These are phyloP conservation scores for Wickerhamiella kurtzmanii DNA, from an alignment of 805 yeast species.

Conservation along the genomic window DNA sequence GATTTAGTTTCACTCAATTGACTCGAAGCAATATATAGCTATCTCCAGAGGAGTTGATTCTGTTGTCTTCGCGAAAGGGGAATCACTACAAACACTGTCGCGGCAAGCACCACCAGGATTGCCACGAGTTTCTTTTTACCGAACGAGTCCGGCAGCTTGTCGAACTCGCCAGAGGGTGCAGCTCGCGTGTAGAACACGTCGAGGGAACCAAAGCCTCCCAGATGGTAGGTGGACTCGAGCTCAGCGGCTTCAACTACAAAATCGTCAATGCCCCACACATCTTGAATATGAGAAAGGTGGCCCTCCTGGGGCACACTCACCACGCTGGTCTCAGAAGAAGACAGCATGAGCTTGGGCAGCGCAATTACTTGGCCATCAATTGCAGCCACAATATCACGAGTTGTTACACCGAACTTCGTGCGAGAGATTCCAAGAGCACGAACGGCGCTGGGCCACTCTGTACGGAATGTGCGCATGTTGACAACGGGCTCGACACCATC, in stretches of 20 bases:
- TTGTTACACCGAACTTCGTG: slow-evolving; percentile 55
- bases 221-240: slow-evolving; percentile 62
- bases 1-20: no score
- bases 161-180: slow-evolving; percentile 76
- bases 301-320: slow-evolving; percentile 44
- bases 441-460: slow-evolving; percentile 41
- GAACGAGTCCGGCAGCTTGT: slow-evolving; percentile 53
- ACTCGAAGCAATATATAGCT: no score
- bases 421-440: slow-evolving; percentile 37
- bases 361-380: slow-evolving; percentile 47
- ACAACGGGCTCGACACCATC: slow-evolving; percentile 33
- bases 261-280: slow-evolving; percentile 25
- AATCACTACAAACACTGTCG: slow-evolving; percentile 7
- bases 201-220: slow-evolving; percentile 51
- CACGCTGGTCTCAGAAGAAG: slow-evolving; percentile 47
- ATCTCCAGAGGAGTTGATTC: background rate
- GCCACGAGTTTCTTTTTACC: slow-evolving; percentile 48
- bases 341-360: slow-evolving; percentile 57
- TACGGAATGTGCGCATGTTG: slow-evolving; percentile 42
- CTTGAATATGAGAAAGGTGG: slow-evolving; percentile 40
- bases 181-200: slow-evolving; percentile 67
- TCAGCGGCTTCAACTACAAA: slow-evolving; percentile 44
- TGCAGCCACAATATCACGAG: slow-evolving; percentile 48
- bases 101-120: slow-evolving; percentile 41
- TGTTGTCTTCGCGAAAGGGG: slow-evolving; percentile 9